Evolutionary conservation across 768 basidiomycete species (phyloP), one percentile per base, ranked within the genome.

Genomic region (Tulasnella sp.): DNA sequence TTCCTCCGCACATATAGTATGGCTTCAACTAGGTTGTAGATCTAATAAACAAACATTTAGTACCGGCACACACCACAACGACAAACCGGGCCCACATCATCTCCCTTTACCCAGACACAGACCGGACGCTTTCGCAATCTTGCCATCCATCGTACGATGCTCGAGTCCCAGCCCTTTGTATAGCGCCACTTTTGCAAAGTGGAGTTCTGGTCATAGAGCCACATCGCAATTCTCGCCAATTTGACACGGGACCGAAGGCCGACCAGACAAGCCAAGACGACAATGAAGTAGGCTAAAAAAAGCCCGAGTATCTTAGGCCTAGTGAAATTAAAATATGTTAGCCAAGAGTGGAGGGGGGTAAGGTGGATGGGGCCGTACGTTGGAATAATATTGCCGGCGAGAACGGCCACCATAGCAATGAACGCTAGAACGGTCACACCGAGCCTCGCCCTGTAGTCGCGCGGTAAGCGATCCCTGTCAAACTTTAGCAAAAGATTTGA

Each of bases 1-100:
- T 92, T 93, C 78, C 87, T 86, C 58, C 86, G 85, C 2, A 93
- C 91, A 81, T 94, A 94, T 18, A 90, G 84, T 39, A 93, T 86
- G 87, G 91, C 91, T 75, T 89, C 88, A 80, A 93, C 89, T 4
- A 94, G 81, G 46, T 86, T 86, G 81, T 92, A 90, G 81, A 94
- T 92, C 93, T 94, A 74, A 36, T 68, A 12, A 36, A 14, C 0
- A 16, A 36, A 68, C 1, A 31, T 24, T 24, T 31, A 34, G 34
- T 21, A 7, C 24, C 46, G 27, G 38, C 12, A 31, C 36, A 42
- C 58, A 36, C 62, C 27, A n/a, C n/a, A 1, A 1, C 18, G n/a
- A 34, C 27, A 0, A 3, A 40, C 72, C 27, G 44, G 36, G 81
- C 87, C 21, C 77, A 93, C 92, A 87, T 92, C 92, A 79, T 93